Base-by-base conservation (phyloP, 1,284 basidiomycete species). In the Rhodotorula sp. region DNA sequence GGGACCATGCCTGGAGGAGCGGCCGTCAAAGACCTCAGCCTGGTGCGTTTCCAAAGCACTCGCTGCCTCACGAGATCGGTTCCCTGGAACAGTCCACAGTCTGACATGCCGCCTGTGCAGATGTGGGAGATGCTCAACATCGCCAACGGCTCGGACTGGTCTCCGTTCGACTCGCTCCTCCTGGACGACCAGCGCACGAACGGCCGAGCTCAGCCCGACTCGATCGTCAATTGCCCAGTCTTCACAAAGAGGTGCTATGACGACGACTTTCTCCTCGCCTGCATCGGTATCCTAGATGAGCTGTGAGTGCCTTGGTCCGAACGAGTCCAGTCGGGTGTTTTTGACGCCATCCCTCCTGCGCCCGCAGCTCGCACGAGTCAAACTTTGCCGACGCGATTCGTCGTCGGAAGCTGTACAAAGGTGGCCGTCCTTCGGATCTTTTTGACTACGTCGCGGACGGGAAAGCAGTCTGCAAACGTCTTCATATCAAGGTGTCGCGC, bases 261-360 rank as follows among this genome's bases (percentile, higher is more conserved):
- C 61, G 73, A 75, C 61, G 70, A 72, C 26, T 75, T 72, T 31
- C 63, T 75, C 5, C 58, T 75, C 48, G 70, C 71, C 23, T 69
- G 70, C 51, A 72, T 75, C 54, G 73, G 73, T 14, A 65, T 68
- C 1, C 64, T 75, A 14, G 70, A 75, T 29, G 70, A 65, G 48
- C 70, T 75, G 65, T 69, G 47, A 43, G 67, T 48, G 26, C n/a
- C 7, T 16, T 26, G 14, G 18, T 3, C 18, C n/a, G 20, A 23
- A 23, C 20, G 51, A n/a, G 0, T 4, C 51, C n/a, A 1, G 5
- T 5, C n/a, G 12, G 51, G 10, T 5, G 51, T n/a, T 10, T 10
- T 12, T 29, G 20, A 43, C 39, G 12, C 39, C 10, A 43, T 12
- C 39, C 39, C 39, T 43, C 39, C 20, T n/a, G 0, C 34, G 26